These are phyloP conservation scores for Ophiostoma australiae DNA, from an alignment of 2,329 filamentous ascomycete species.

Conservation along the genomic window DNA sequence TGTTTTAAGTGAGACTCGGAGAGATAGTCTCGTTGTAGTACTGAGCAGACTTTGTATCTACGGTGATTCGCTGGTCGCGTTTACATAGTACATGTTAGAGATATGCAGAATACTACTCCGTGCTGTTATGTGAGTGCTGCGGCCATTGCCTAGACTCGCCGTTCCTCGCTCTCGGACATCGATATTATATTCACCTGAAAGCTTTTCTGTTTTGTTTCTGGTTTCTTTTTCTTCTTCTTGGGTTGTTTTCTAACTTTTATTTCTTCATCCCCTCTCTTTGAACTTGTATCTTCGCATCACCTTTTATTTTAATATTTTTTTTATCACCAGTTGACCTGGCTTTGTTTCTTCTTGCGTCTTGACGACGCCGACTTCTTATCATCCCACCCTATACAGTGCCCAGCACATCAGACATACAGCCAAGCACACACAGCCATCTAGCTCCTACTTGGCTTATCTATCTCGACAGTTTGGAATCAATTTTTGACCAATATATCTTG, in stretches of 20 bases:
- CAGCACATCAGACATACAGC: background rate
- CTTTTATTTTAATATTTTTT: background rate
- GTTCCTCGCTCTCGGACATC: background rate
- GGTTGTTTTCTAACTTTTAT: background rate
- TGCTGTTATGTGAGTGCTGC: background rate
- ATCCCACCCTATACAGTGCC: background rate
- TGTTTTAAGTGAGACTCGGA: constrained; percentile 3
- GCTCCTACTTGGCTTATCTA: constrained; percentile 1
- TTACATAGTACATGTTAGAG: background rate
- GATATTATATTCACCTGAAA: background rate
- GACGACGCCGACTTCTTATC: constrained; percentile 1
- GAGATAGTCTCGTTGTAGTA: constrained; percentile 31
- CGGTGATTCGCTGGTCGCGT: background rate
- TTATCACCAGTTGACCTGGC: background rate
- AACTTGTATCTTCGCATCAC: background rate
- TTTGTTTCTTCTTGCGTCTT: background rate
- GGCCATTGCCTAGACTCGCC: background rate
- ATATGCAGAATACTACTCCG: background rate
- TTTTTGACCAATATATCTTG: background rate
- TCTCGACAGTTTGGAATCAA: constrained; percentile 2
- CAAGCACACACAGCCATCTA: background rate
- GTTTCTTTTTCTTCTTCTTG: background rate
- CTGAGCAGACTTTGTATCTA: background rate
- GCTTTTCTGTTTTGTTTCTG: background rate
- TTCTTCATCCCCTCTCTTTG: background rate